A percentile compares a stretch with the other conserved stretches of the same genome.
Evolutionary conservation across 1,284 basidiomycete species (phyloP).

Genomic region (Tylopilus sp.): DNA sequence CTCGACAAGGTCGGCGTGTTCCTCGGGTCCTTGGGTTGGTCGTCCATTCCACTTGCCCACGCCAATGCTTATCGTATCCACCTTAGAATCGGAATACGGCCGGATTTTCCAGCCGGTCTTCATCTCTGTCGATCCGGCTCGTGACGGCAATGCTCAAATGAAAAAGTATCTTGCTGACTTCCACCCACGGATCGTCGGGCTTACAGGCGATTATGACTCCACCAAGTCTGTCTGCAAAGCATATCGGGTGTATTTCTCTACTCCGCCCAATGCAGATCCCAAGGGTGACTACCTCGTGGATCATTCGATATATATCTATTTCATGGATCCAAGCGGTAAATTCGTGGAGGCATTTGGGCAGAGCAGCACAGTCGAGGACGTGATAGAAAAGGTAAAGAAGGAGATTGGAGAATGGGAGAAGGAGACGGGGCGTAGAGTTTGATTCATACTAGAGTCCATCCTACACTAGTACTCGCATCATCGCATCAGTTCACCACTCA

Average conservation of each 20-base stretch:
- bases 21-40: slow-evolving; percentile 71
- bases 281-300: slow-evolving; percentile 93
- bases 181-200: slow-evolving; percentile 84
- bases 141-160: slow-evolving; percentile 69
- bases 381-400: slow-evolving; percentile 56
- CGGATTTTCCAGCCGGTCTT: slow-evolving; percentile 80
- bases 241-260: slow-evolving; percentile 98
- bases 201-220: slow-evolving; percentile 82
- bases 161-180: slow-evolving; percentile 73
- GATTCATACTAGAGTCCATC: slow-evolving; percentile 4
- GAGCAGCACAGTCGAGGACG: slow-evolving; percentile 66
- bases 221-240: slow-evolving; percentile 89
- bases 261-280: slow-evolving; percentile 85
- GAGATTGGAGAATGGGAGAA: slow-evolving; percentile 55
- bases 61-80: background rate
- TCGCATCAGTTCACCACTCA: slow-evolving; percentile 20
- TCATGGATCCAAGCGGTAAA: slow-evolving; percentile 93
- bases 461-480: slow-evolving; percentile 5
- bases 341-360: slow-evolving; percentile 98
- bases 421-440: slow-evolving; percentile 35
- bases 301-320: slow-evolving; percentile 95
- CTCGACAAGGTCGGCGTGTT: slow-evolving; percentile 91
- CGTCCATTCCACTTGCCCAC: background rate
- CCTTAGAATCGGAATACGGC: slow-evolving; percentile 61
- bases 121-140: slow-evolving; percentile 92